Percentiles rank a stretch among this genome's conserved stretches.
These are phyloP conservation scores for Coemansia guatemalensis DNA, from an alignment of 192 early-diverging fungal genomes.

Conservation along the genomic window DNA sequence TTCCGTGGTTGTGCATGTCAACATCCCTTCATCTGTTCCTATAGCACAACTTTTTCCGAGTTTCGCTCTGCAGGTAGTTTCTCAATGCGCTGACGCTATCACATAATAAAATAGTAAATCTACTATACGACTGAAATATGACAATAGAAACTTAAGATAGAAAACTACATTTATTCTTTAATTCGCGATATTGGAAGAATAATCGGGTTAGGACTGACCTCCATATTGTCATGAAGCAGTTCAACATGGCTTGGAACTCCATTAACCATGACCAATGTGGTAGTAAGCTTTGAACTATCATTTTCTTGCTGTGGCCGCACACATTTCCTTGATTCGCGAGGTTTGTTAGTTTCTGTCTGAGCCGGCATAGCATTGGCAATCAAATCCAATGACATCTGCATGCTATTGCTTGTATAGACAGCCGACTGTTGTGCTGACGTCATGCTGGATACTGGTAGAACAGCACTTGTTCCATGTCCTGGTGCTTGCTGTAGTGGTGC, in stretches of 20 bases:
- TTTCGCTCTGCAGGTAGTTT: too few relatives aligned
- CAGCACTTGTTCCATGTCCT: background rate
- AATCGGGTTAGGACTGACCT: slow-evolving; percentile 37
- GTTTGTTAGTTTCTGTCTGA: background rate
- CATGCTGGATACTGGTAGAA: background rate
- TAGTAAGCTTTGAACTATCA: slow-evolving; percentile 21
- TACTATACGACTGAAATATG: too few relatives aligned
- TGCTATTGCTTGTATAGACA: background rate
- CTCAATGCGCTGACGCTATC: too few relatives aligned
- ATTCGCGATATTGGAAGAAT: slow-evolving; percentile 36
- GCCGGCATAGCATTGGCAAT: background rate
- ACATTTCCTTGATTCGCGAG: background rate
- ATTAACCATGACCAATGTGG: slow-evolving; percentile 36
- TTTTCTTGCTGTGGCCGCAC: background rate
- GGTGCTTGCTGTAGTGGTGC: background rate
- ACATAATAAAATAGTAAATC: too few relatives aligned
- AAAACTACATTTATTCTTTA: slow-evolving; percentile 3
- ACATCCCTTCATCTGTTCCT: too few relatives aligned
- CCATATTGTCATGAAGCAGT: slow-evolving; percentile 24
- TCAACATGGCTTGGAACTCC: slow-evolving; percentile 36
- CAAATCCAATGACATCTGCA: background rate
- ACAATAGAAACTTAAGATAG: background rate
- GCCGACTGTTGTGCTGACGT: background rate
- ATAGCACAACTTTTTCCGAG: too few relatives aligned
- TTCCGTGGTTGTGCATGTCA: too few relatives aligned